These are phyloP conservation scores for Theileria luwenshuni DNA, from an alignment of 169 alveolate genomes.

Conservation along the genomic window DNA sequence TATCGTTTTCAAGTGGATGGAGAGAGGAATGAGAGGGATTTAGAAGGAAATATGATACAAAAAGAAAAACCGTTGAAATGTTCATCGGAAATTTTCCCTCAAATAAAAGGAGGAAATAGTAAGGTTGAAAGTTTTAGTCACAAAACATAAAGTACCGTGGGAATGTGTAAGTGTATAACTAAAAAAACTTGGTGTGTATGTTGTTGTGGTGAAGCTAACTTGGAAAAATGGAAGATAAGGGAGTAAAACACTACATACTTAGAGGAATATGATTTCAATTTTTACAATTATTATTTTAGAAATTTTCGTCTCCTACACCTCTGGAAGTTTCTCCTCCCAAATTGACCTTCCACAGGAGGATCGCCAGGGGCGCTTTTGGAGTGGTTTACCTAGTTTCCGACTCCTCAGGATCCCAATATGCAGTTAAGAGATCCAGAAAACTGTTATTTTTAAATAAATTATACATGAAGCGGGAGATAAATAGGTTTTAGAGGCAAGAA, in stretches of 20 bases:
- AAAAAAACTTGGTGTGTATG: slow-evolving; percentile 3
- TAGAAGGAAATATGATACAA: too few relatives aligned
- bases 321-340: slow-evolving; percentile 38
- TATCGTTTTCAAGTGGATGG: background rate
- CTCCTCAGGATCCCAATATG: slow-evolving; percentile 37
- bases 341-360: slow-evolving; percentile 58
- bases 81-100: background rate
- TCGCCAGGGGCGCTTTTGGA: slow-evolving; percentile 66
- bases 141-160: background rate
- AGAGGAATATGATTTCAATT: background rate
- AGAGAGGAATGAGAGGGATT: too few relatives aligned
- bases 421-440: slow-evolving; percentile 52
- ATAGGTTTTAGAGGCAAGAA: slow-evolving; percentile 58
- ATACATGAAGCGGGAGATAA: too few relatives aligned
- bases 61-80: background rate
- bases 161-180: background rate
- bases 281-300: slow-evolving; percentile 20
- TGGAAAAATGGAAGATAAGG: slow-evolving; percentile 4
- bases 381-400: slow-evolving; percentile 60
- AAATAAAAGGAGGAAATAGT: background rate
- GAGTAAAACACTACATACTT: background rate
- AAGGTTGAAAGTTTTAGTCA: too few relatives aligned
- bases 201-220: slow-evolving; percentile 2
- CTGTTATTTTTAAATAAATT: slow-evolving; percentile 19
- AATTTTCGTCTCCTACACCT: slow-evolving; percentile 49